Evolutionary conservation across 2,329 filamentous ascomycete genomes (phyloP).

Genomic region (Zymoseptoria pseudotritici): DNA sequence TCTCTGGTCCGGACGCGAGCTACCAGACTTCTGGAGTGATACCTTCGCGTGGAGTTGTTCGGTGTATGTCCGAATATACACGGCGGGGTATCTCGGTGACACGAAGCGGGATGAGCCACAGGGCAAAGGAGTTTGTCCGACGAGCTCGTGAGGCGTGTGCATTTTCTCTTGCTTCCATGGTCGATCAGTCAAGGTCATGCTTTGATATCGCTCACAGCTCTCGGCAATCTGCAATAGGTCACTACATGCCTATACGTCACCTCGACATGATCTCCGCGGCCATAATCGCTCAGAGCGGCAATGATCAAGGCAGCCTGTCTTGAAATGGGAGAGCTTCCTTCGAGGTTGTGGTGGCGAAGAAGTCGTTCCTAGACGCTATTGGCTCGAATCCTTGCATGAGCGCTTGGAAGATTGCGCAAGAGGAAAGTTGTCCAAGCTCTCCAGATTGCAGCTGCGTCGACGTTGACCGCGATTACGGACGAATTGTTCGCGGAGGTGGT

Average conservation of each 20-base stretch:
- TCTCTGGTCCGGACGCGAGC: conserved; percentile 6
- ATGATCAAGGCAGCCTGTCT: not conserved
- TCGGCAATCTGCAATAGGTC: not conserved
- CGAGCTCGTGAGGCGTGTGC: not conserved
- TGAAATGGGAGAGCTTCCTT: not conserved
- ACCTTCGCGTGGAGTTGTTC: conserved; percentile 5
- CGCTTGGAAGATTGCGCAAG: not conserved
- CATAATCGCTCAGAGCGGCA: not conserved
- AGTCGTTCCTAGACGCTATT: not conserved
- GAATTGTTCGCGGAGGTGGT: not conserved
- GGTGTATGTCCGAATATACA: not conserved
- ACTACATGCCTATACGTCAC: not conserved
- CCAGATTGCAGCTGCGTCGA: not conserved
- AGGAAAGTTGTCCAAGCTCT: not conserved
- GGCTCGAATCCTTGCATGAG: not conserved
- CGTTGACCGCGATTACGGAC: not conserved
- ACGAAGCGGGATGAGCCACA: not conserved
- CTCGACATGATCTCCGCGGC: not conserved
- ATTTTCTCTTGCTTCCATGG: not conserved
- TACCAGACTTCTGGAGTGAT: conserved; percentile 9
- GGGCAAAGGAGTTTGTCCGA: not conserved
- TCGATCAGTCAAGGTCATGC: not conserved
- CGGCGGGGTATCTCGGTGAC: not conserved
- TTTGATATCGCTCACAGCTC: not conserved
- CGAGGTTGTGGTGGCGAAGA: not conserved